Base-by-base conservation (phyloP, 2,329 filamentous ascomycete species). In the Fusarium gaditjirri region DNA sequence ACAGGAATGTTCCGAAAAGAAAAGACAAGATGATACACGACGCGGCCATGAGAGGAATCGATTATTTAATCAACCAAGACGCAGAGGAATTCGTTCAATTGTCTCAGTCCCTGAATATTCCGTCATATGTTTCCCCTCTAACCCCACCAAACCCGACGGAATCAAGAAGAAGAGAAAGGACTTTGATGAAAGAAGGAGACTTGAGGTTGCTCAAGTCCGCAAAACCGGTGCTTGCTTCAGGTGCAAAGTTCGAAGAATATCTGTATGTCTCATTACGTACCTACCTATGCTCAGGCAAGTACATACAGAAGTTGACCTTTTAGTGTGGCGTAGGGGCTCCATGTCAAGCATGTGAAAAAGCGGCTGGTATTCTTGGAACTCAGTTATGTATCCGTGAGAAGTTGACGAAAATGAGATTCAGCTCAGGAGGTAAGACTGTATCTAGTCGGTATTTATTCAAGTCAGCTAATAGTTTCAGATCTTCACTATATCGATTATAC, bases 401-500 rank as follows among this genome's bases (percentile, higher is more conserved):
- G 56, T 68, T 78, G 43, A 78, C 72, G 23, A 78, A 77, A 46
- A 76, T 78, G 72, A 68, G 76, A 12, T 78, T 78, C 65, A 76
- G 74, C 57, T 73, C 75, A 44, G 75, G 76, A 31, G 76, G 75
- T 77, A 31, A 63, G 69, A 70, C 9, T 39, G 35, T 25, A 14
- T 41, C 12, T 29, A 5, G 8, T 21, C 21, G 11, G 29, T 16
- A 2, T n/a, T 16, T 56, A 19, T 19, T 33, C 14, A n/a, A 14
- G 42, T 29, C 17, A 54, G 35, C 53, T 57, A 46, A 67, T 31
- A 52, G 21, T 21, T 25, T n/a, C 25, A 78, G 76, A 78, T 56
- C 74, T 78, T 49, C 76, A 78, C 29, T 78, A 78, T 39, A 75
- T 78, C 50, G 76, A 78, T 47, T 78, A 78, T 19, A 78, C 75